Percentiles rank a stretch among this genome's conserved stretches.
These are phyloP conservation scores for Boletus sensibilis DNA, from an alignment of 768 basidiomycete species.

Conservation along the genomic window DNA sequence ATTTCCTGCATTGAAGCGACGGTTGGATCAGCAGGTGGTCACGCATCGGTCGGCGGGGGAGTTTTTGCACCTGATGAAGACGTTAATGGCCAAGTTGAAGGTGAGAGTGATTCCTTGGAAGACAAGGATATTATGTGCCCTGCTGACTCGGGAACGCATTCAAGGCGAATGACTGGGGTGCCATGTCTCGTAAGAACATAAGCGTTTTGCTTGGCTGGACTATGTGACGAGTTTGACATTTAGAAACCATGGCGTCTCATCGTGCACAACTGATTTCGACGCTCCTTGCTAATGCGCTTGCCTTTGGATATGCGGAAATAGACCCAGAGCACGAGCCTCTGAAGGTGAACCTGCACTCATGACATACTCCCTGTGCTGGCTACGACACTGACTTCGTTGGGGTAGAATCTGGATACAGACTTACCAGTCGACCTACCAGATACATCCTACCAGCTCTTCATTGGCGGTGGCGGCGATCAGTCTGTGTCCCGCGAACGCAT, in stretches of 20 bases:
- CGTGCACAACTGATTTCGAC: conserved; percentile 43
- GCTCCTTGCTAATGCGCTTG: conserved; percentile 48
- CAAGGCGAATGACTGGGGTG: conserved; percentile 64
- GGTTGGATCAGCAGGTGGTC: conserved; percentile 46
- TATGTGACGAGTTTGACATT: background rate
- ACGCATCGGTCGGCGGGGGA: conserved; percentile 53
- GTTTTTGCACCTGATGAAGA: conserved; percentile 58
- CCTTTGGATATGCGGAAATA: conserved; percentile 45
- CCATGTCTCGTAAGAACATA: conserved; percentile 52
- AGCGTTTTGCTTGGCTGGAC: accelerated
- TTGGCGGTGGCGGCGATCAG: conserved; percentile 20
- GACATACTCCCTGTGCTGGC: accelerated
- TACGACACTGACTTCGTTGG: background rate
- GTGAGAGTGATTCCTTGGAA: conserved; percentile 25
- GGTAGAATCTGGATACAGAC: conserved; percentile 55
- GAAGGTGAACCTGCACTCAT: conserved; percentile 38
- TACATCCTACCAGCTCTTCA: conserved; percentile 37
- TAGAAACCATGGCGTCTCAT: conserved; percentile 50
- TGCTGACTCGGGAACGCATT: background rate
- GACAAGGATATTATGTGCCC: background rate
- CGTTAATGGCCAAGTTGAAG: conserved; percentile 69
- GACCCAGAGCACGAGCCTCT: conserved; percentile 47
- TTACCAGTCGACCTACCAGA: conserved; percentile 38
- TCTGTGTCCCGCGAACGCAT: conserved; percentile 14
- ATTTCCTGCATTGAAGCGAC: conserved; percentile 47